A percentile compares a stretch with the other conserved stretches of the same genome.
These are phyloP conservation scores for Sisymbrium altissimum DNA, from an alignment of 345 rosid species.

Conservation along the genomic window DNA sequence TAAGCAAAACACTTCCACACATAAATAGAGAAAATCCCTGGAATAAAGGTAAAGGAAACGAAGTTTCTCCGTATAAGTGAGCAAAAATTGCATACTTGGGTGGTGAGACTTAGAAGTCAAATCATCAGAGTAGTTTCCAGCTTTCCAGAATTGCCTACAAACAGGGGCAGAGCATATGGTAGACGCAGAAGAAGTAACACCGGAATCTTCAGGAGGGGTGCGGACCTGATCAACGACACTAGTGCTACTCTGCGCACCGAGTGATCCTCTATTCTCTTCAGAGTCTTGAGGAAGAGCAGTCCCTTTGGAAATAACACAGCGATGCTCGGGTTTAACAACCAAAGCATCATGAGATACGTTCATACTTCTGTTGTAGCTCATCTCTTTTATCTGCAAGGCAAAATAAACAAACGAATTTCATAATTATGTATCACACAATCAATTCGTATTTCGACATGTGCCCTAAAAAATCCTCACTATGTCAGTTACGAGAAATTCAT, in stretches of 20 bases:
- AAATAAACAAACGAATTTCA: not conserved
- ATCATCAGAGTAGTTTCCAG: conserved; percentile 63
- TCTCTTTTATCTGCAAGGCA: conserved; percentile 23
- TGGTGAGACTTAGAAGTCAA: conserved; percentile 44
- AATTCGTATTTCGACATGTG: too few relatives aligned
- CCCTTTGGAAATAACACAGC: conserved; percentile 27
- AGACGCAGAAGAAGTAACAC: conserved; percentile 53
- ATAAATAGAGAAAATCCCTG: not conserved
- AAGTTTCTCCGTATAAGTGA: not conserved
- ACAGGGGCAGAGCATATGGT: conserved; percentile 61
- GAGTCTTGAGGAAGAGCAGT: conserved; percentile 39
- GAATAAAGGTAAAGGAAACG: not conserved
- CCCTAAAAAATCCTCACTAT: not conserved
- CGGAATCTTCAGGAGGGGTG: conserved; percentile 62
- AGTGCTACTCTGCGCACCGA: conserved; percentile 53
- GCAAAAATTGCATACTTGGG: conserved; percentile 52
- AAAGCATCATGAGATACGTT: conserved; percentile 38
- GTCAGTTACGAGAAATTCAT: too few relatives aligned
- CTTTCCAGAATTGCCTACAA: conserved; percentile 93
- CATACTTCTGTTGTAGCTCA: conserved; percentile 33
- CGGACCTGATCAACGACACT: conserved; percentile 69
- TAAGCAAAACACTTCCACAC: not conserved
- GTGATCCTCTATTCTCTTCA: conserved; percentile 56
- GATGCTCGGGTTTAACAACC: conserved; percentile 51
- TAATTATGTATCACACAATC: conserved; percentile 10